Conservation (phyloP, 208 protist genomes). For the Angomonas ambiguus region DNA sequence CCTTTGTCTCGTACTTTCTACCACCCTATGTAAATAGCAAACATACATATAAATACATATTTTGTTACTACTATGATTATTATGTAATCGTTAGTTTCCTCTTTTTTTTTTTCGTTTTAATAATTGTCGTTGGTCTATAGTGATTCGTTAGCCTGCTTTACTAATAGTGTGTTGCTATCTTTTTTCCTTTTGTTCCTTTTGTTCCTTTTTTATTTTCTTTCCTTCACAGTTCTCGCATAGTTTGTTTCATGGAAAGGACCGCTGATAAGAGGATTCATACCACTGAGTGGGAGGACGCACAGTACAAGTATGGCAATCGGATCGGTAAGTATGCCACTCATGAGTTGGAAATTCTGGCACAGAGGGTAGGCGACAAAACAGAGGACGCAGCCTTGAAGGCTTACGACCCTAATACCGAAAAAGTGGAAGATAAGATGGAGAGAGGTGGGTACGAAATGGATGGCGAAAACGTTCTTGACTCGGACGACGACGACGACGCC, state of each 20-base stretch:
- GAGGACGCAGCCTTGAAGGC: conserved; percentile 55
- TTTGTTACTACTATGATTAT: background rate
- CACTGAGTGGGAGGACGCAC: conserved; percentile 90
- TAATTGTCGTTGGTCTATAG: too few species aligned
- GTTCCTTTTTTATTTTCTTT: conserved; percentile 6
- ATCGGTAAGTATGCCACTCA: conserved; percentile 83
- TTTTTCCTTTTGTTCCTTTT: background rate
- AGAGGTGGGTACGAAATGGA: conserved; percentile 50
- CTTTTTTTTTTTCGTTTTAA: conserved; percentile 8
- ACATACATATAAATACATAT: background rate
- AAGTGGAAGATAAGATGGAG: conserved; percentile 57
- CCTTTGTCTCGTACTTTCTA: conserved; percentile 11
- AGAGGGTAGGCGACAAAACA: conserved; percentile 72
- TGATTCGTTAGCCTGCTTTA: too few species aligned
- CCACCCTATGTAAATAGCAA: background rate
- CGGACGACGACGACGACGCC: conserved; percentile 74
- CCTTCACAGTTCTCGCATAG: background rate
- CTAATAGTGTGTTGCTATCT: background rate
- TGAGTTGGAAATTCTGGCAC: conserved; percentile 74
- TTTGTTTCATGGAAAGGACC: conserved; percentile 59
- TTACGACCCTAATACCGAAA: conserved; percentile 74
- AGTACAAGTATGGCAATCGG: conserved; percentile 87
- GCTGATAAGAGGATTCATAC: conserved; percentile 81
- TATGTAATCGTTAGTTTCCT: background rate
- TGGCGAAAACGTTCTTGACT: conserved; percentile 21